Base-by-base conservation (phyloP, 1,284 basidiomycete species). In the Takashimella koratensis region DNA sequence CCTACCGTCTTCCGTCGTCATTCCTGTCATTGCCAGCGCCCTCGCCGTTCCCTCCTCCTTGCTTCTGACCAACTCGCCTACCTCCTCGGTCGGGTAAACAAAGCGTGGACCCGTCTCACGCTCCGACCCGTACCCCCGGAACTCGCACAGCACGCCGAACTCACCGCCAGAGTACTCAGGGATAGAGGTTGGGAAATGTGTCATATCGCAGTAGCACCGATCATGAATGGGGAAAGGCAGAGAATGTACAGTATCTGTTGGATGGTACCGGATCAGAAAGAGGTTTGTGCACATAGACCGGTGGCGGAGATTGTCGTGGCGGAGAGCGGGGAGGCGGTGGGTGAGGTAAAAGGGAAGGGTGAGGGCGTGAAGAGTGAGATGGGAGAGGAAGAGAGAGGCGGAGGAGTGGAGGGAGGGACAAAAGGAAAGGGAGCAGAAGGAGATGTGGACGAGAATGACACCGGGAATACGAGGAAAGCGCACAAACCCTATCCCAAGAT, bases 221-320 rank as follows among this genome's bases (percentile, higher is more conserved):
- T 36, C 30, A 36, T 36, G 30, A 36, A 36, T 16, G 30, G 16
- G 8, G 30, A 8, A 16, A 36, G 10, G 8, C 30, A 36, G 16
- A 36, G 30, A 36, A 36, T 36, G 30, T 36, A 16, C 19, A 57
- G 52, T 19, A 49, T 66, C 19, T 19, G 56, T 5, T 53, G 64
- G 24, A 24, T 65, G 45, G 24, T 63, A 10, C 63, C 63, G 13
- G 43, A 57, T 52, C 36, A 39, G 5, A 47, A 47, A 16, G 36
- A 43, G 41, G 13, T 16, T 1, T 13, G 21, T 0, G 58, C 57
- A 5, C 63, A 67, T 45, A 56, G 56, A 40, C 49, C 45, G 19
- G 26, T 63, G 2, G 63, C 63, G 13, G 60, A 66, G 36, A 45
- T 66, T 4, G 23, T 63, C 12, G 45, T 63, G 6, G 30, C 30